Evolutionary conservation across 257 asterid genomes (phyloP).

Genomic region (Solanum chilense): DNA sequence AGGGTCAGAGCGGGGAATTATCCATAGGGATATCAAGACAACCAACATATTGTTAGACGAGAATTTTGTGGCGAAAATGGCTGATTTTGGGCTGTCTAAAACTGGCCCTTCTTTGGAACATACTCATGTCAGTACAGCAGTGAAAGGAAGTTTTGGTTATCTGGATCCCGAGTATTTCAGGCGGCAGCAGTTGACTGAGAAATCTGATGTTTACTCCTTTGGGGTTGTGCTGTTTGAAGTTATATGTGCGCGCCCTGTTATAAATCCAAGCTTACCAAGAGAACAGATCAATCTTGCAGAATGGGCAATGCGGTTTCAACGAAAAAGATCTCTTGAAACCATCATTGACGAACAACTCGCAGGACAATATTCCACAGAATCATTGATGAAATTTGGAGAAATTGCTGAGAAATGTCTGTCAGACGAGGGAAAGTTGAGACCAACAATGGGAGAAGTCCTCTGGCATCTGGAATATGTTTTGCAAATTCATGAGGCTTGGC

Average conservation of each 20-base stretch:
- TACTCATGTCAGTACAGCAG: slow-evolving; percentile 90
- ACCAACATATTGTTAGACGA: slow-evolving; percentile 75
- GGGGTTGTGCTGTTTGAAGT: slow-evolving; percentile 80
- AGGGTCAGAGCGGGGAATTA: slow-evolving; percentile 72
- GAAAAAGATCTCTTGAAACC: slow-evolving; percentile 42
- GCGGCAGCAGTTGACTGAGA: slow-evolving; percentile 76
- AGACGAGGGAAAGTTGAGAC: slow-evolving; percentile 69
- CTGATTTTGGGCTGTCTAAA: slow-evolving; percentile 85
- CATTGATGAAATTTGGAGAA: slow-evolving; percentile 54
- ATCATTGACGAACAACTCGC: slow-evolving; percentile 43
- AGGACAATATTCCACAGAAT: slow-evolving; percentile 42
- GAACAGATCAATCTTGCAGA: slow-evolving; percentile 87
- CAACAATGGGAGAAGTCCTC: slow-evolving; percentile 81
- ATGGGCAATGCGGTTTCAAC: slow-evolving; percentile 76
- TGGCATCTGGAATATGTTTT: slow-evolving; percentile 76
- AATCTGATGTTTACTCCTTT: slow-evolving; percentile 81
- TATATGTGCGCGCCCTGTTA: slow-evolving; percentile 64
- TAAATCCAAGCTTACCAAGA: slow-evolving; percentile 60
- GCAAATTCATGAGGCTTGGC: slow-evolving; percentile 79
- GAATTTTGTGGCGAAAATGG: slow-evolving; percentile 64
- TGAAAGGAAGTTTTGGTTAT: slow-evolving; percentile 85
- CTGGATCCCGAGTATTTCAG: slow-evolving; percentile 82
- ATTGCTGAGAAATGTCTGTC: slow-evolving; percentile 81
- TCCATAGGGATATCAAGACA: slow-evolving; percentile 82
- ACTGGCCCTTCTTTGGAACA: slow-evolving; percentile 76